These are phyloP conservation scores for Daldinia bambusicola DNA, from an alignment of 495 filamentous ascomycete genomes.

Conservation along the genomic window DNA sequence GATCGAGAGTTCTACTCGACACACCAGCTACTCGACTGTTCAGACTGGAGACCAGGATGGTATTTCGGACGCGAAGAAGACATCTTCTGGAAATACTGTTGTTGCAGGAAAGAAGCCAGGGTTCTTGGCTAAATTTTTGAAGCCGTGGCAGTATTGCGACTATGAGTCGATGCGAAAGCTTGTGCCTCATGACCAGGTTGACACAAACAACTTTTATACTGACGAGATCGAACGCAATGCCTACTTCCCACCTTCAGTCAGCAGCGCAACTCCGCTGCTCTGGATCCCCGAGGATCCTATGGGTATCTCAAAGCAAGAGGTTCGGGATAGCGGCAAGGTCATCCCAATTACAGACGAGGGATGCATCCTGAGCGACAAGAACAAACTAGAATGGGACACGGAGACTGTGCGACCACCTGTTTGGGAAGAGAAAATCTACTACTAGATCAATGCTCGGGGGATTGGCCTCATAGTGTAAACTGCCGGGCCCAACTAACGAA, in stretches of 20 bases:
- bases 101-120: conserved; percentile 52
- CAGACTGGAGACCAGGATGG: conserved; percentile 49
- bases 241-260: conserved; percentile 81
- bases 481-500: neutral
- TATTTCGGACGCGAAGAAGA: conserved; percentile 42
- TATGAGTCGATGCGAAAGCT: conserved; percentile 77
- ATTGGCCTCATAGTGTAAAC: conserved; percentile 5
- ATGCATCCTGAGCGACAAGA: conserved; percentile 81
- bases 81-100: conserved; percentile 41
- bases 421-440: conserved; percentile 75
- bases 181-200: conserved; percentile 66
- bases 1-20: conserved; percentile 44
- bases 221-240: conserved; percentile 72
- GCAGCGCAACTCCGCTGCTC: conserved; percentile 70
- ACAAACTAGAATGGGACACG: conserved; percentile 78
- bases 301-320: conserved; percentile 82
- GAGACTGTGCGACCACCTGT: conserved; percentile 79
- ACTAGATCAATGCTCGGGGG: conserved; percentile 47
- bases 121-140: conserved; percentile 74
- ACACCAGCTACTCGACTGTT: conserved; percentile 31
- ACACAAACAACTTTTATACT: conserved; percentile 61
- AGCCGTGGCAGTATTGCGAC: conserved; percentile 78
- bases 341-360: conserved; percentile 87
- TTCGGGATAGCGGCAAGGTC: conserved; percentile 73
- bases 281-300: conserved; percentile 85